Base-by-base conservation (phyloP, 345 rosid species). In the Hypericum androsaemum region DNA sequence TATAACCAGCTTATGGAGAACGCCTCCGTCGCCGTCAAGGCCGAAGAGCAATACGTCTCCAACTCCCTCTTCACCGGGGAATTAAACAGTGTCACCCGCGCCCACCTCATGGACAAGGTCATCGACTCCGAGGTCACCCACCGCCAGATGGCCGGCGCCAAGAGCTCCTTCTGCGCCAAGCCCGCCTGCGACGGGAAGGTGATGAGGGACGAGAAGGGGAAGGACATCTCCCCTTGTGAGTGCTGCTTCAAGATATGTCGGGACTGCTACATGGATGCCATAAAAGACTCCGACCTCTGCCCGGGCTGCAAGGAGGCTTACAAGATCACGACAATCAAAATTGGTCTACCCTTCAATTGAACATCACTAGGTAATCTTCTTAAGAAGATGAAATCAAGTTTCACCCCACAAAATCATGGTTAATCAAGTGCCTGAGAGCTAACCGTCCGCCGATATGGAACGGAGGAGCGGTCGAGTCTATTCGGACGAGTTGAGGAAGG, bases 41-140 rank as follows among this genome's bases (percentile, higher is more conserved):
- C 88, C 0, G 95, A 89, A 64, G 96, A 92, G 50, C 98, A 92
- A 57, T 83, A 84, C 39, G 95, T 92, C 11, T 80, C 98, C 3
- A 88, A 83, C 69, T 88, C 98, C 39, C 65, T 88, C 6, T 88
- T 92, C 52, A 88, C 95, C 0, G 98, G 98, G 0, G 98, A 96
- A 13, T 92, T 92, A 78, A 92, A 88, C 36, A 88, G 84, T 61
- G 95, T 88, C 12, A 92, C 95, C 0, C 85, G 96, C 0, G 96
- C 96, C 1, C 96, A 90, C 72, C 83, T 87, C 60, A 90, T 87
- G 96, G 98, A 92, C 54, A 92, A 92, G 67, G 98, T 90, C 56
- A 92, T 88, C 6, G 98, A 92, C 6, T 84, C 94, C 3, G 88
- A 92, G 81, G 98, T 88, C 6, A 66, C 70, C 38, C 98, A 92